Base-by-base conservation (phyloP, 2,329 filamentous ascomycete species). In the Ascocoryne sarcoides region DNA sequence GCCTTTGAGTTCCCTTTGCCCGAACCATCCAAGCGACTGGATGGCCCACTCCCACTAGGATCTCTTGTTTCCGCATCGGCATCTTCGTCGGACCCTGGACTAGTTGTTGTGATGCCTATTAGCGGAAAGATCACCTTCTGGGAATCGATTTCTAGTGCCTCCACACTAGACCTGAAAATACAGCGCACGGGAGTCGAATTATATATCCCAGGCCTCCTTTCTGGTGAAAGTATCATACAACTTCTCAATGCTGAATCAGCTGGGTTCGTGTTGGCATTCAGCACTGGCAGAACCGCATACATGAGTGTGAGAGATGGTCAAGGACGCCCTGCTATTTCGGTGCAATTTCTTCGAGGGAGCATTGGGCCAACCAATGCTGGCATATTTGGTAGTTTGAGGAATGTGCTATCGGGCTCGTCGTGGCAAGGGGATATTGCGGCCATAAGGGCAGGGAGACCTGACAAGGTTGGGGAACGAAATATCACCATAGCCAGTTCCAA, bases 71-170 rank as follows among this genome's bases (percentile, higher is more conserved):
- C 84, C 0, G 81, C 84, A 36, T 84, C 85, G 4, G 80, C 84
- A 9, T 80, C 81, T 4, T 78, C 76, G n/a, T 76, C 78, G 36
- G 84, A 94, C 52, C 83, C 89, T 23, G 92, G 92, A 2, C 71
- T 98, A 28, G 77, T 98, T 19, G 75, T 95, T 28, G 73, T 96
- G 28, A 85, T 90, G 66, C 84, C 90, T 10, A 76, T 76, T 14
- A 88, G 73, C 36, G 92, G 92, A 38, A 89, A 82, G 61, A 78
- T 96, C 38, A 81, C 86, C 32, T 96, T 92, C 62, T 96, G 92
- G 88, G 92, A 96, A 60, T 93, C 87, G 29, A 84, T 96, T 48
- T 88, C 90, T 41, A 88, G 80, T 60, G 88, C 87, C 8, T 84
- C 88, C 29, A 87, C 86, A 1, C 72, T 93, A 40, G 85, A 84